Percentiles rank a stretch among this genome's conserved stretches.
Conservation (phyloP, 192 early-diverging fungal genomes). For the Rhizoclosmatium globosum region DNA sequence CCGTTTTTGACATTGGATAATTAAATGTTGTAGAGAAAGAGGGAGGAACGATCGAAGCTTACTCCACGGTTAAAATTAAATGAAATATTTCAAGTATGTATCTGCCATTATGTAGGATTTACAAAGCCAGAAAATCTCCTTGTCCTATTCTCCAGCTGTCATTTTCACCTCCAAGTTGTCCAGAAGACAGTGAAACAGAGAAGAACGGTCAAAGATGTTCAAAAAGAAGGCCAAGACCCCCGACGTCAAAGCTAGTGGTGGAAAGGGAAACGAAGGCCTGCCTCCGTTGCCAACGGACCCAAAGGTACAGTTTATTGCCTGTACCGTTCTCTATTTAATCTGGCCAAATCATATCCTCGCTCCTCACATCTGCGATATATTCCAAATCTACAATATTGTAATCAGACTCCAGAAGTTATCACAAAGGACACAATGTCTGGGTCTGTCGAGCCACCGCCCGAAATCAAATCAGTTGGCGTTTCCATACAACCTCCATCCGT, state of each 20-base stretch:
- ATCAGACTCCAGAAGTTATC: constrained; percentile 1
- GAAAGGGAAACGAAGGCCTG: not conserved
- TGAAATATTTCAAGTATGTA: too few relatives aligned
- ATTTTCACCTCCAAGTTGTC: not conserved
- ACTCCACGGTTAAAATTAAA: too few relatives aligned
- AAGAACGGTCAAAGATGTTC: not conserved
- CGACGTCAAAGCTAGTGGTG: not conserved
- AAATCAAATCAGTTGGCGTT: constrained; percentile 35
- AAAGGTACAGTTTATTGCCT: not conserved
- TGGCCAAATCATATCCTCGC: too few relatives aligned
- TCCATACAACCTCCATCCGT: constrained; percentile 31
- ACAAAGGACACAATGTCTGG: constrained; percentile 4
- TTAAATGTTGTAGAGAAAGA: not conserved
- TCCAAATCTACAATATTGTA: not conserved
- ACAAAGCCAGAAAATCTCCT: constrained; percentile 5
- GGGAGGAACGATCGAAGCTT: too few relatives aligned
- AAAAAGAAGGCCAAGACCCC: not conserved
- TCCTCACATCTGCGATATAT: too few relatives aligned
- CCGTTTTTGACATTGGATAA: constrained; percentile 2
- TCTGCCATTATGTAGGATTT: constrained; percentile 10
- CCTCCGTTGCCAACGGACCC: not conserved
- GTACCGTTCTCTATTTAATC: too few relatives aligned
- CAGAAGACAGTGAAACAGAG: not conserved
- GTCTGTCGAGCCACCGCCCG: constrained; percentile 17
- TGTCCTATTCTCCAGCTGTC: not conserved